Percentiles rank a stretch among this genome's conserved stretches.
These are phyloP conservation scores for Pyrenochaeta sp. DNA, from an alignment of 2,329 filamentous ascomycete genomes.

Conservation along the genomic window DNA sequence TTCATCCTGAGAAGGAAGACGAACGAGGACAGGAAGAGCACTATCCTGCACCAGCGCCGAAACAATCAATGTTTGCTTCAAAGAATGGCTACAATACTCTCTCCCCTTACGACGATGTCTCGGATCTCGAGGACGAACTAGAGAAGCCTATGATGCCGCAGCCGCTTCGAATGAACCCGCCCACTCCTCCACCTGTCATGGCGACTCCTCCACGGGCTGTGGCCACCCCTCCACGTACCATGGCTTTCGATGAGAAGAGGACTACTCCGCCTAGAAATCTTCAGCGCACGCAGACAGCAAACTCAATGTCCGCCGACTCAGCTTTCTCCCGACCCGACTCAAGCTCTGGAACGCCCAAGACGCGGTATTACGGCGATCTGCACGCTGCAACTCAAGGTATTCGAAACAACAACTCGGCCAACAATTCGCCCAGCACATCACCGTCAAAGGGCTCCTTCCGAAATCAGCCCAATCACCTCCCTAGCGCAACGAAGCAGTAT, in stretches of 20 bases:
- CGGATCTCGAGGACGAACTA: slow-evolving; percentile 37
- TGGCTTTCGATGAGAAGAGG: slow-evolving; percentile 20
- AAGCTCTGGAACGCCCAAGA: slow-evolving; percentile 47
- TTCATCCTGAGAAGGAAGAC: slow-evolving; percentile 36
- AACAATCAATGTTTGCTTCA: slow-evolving; percentile 33
- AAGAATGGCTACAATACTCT: slow-evolving; percentile 40
- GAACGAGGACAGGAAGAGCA: slow-evolving; percentile 19
- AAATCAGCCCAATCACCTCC: slow-evolving; percentile 27
- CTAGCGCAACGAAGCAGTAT: slow-evolving; percentile 41
- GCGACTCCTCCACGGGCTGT: no score
- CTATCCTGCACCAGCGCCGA: slow-evolving; percentile 18
- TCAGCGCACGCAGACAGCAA: slow-evolving; percentile 32
- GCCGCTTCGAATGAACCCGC: slow-evolving; percentile 58
- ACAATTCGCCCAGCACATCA: slow-evolving; percentile 29
- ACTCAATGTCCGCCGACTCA: slow-evolving; percentile 34
- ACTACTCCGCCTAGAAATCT: slow-evolving; percentile 24
- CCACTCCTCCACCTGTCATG: slow-evolving; percentile 44
- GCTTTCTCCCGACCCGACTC: slow-evolving; percentile 40
- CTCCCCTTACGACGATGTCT: slow-evolving; percentile 35
- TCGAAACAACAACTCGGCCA: slow-evolving; percentile 33
- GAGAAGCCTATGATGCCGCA: slow-evolving; percentile 43
- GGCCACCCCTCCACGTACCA: slow-evolving; percentile 44
- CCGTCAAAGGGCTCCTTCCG: slow-evolving; percentile 30
- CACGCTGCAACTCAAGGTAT: slow-evolving; percentile 52
- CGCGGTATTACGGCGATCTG: slow-evolving; percentile 57